Percentiles rank a stretch among this genome's conserved stretches.
Evolutionary conservation across 768 basidiomycete genomes (phyloP).

Genomic region (Punctularia strigosozonata): DNA sequence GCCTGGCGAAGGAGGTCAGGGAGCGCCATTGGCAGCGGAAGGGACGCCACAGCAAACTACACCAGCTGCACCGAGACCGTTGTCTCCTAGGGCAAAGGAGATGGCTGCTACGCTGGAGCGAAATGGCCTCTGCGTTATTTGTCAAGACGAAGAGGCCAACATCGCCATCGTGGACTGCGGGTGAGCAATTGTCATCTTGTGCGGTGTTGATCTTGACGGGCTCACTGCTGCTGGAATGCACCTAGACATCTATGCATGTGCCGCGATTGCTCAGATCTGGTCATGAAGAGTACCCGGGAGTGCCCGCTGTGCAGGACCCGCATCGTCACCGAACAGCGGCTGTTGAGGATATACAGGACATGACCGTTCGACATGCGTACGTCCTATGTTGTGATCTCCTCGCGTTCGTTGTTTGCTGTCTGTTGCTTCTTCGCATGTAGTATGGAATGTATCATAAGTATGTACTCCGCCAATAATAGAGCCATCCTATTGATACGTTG

Average conservation of each 20-base stretch:
- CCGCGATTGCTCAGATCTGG: slow-evolving; percentile 61
- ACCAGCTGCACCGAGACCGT: slow-evolving; percentile 9
- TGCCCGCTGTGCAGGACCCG: slow-evolving; percentile 87
- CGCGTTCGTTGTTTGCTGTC: not conserved
- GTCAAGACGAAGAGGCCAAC: slow-evolving; percentile 90
- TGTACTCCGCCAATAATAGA: no score
- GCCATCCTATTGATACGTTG: no score
- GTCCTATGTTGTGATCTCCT: not conserved
- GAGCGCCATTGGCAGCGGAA: not conserved
- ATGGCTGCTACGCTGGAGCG: slow-evolving; percentile 40
- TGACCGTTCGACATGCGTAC: slow-evolving; percentile 10
- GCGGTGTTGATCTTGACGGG: not conserved
- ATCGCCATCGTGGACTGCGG: slow-evolving; percentile 94
- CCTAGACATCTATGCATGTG: slow-evolving; percentile 75
- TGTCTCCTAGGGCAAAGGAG: slow-evolving; percentile 26
- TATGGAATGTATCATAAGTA: no score
- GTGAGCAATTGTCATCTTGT: slow-evolving; percentile 28
- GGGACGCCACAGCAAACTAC: not conserved
- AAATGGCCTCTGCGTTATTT: slow-evolving; percentile 79
- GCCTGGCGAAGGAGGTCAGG: slow-evolving; percentile 1
- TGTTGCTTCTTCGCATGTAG: no score
- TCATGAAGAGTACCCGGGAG: slow-evolving; percentile 72
- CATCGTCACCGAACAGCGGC: slow-evolving; percentile 71
- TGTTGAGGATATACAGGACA: slow-evolving; percentile 66
- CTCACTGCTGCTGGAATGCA: slow-evolving; percentile 5